Evolutionary conservation across 306 rosid species (phyloP).

Genomic region (Trichosanthes cucumerina): DNA sequence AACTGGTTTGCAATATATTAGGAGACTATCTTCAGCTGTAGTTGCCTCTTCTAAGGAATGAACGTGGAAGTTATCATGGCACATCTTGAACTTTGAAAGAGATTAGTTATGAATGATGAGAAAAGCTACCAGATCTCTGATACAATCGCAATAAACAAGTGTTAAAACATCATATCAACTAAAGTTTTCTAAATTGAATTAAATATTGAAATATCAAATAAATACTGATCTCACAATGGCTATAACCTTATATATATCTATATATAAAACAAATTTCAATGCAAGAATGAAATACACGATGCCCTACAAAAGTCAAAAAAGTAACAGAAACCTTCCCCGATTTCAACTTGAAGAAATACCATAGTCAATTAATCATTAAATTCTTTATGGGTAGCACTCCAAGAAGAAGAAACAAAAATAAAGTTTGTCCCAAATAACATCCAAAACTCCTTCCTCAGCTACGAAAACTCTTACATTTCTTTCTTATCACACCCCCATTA

Average conservation of each 20-base stretch:
- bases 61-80: slow-evolving; percentile 55
- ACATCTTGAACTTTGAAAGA: slow-evolving; percentile 39
- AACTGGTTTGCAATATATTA: slow-evolving; percentile 90
- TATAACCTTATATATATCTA: neutral
- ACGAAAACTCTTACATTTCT: neutral
- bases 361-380: neutral
- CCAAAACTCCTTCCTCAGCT: neutral
- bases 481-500: neutral
- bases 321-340: neutral
- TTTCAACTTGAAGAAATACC: neutral
- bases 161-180: neutral
- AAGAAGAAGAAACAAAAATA: neutral
- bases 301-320: neutral
- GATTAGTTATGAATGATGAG: neutral
- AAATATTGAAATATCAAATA: neutral
- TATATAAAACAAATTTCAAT: neutral
- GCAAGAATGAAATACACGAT: neutral
- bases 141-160: neutral
- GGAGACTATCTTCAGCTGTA: slow-evolving; percentile 73
- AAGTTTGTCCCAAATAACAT: neutral
- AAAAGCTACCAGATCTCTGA: slow-evolving; percentile 6
- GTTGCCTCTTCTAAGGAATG: slow-evolving; percentile 61
- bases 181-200: neutral
- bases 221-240: neutral
- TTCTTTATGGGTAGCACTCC: neutral